These are phyloP conservation scores for Pseudomonodictys pantanalensis DNA, from an alignment of 495 filamentous ascomycete species.

Conservation along the genomic window DNA sequence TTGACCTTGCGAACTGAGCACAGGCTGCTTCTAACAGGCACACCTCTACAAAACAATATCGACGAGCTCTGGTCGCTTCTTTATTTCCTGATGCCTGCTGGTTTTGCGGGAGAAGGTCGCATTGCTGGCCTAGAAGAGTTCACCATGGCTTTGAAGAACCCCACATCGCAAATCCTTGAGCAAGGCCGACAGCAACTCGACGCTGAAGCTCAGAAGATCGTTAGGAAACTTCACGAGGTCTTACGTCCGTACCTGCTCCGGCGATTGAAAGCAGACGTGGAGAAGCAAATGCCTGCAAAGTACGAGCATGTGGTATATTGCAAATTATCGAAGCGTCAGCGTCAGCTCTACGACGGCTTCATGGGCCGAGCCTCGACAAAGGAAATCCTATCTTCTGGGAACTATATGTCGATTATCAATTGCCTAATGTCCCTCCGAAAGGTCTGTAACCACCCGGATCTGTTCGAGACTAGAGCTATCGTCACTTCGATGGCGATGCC, in stretches of 20 bases:
- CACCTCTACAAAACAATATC: conserved; percentile 94
- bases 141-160: conserved; percentile 86
- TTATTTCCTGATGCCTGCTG: conserved; percentile 91
- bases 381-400: conserved; percentile 85
- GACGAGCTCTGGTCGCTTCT: conserved; percentile 96
- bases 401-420: conserved; percentile 96
- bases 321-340: conserved; percentile 87
- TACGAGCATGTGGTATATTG: conserved; percentile 97
- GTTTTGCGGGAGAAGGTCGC: conserved; percentile 71
- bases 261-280: conserved; percentile 92
- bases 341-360: conserved; percentile 95
- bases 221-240: conserved; percentile 88
- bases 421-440: conserved; percentile 97
- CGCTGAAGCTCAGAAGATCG: conserved; percentile 81
- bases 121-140: conserved; percentile 91
- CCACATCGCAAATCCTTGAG: conserved; percentile 92
- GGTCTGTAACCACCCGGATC: conserved; percentile 97
- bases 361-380: conserved; percentile 90
- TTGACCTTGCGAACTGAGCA: conserved; percentile 86
- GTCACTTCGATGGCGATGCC: conserved; percentile 95
- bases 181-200: conserved; percentile 91
- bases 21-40: conserved; percentile 87
- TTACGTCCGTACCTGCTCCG: conserved; percentile 90
- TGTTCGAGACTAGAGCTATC: conserved; percentile 97
- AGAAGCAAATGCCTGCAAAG: conserved; percentile 98